phyloP scores from a whole-genome alignment of 257 asterid species.

The Fraxinus excelsior region DNA sequence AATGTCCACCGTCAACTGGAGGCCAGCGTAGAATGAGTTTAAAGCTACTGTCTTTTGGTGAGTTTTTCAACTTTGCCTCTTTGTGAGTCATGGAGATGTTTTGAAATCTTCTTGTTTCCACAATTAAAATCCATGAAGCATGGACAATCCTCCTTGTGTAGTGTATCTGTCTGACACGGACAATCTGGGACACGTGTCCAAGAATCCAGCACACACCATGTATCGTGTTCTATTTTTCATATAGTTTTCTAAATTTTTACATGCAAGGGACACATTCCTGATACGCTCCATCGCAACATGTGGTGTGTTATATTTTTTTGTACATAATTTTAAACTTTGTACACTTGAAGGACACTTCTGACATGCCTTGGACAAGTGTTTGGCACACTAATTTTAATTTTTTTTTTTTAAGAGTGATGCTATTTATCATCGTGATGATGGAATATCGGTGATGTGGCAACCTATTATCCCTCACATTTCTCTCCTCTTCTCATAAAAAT shows the following conservation, averaged over 20 bases:
- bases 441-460: too few species aligned
- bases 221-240: not conserved
- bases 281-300: not conserved
- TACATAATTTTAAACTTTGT: not conserved
- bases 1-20: constrained; percentile 43
- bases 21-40: constrained; percentile 35
- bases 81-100: not conserved
- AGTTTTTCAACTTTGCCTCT: constrained; percentile 10
- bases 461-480: too few species aligned
- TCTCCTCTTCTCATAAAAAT: too few species aligned
- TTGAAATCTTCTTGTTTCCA: not conserved
- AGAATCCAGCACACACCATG: not conserved
- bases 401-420: not conserved
- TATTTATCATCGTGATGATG: too few species aligned
- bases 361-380: not conserved
- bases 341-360: not conserved
- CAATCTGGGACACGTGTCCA: not conserved
- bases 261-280: not conserved
- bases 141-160: not conserved
- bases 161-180: not conserved
- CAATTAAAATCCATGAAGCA: not conserved
- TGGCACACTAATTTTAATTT: not conserved
- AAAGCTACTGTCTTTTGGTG: constrained; percentile 17
- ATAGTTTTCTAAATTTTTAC: too few species aligned
- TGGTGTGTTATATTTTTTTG: not conserved